These are phyloP conservation scores for Pichia insulana DNA, from an alignment of 805 yeast species.

Conservation along the genomic window DNA sequence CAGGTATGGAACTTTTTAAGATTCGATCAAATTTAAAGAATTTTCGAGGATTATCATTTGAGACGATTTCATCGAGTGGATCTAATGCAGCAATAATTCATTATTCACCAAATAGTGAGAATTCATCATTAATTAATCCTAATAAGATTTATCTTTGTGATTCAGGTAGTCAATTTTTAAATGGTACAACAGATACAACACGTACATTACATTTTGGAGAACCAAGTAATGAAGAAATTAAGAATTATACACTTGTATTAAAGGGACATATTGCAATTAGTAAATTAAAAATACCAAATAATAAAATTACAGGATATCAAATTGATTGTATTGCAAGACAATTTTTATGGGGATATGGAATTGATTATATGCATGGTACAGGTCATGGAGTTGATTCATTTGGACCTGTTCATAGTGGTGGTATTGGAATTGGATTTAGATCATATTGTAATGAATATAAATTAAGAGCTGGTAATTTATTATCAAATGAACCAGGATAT, in stretches of 20 bases:
- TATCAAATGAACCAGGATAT: constrained; percentile 57
- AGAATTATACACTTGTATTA: constrained; percentile 47
- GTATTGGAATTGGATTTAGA: constrained; percentile 52
- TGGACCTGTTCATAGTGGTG: constrained; percentile 56
- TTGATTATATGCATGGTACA: constrained; percentile 57
- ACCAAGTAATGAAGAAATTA: constrained; percentile 39
- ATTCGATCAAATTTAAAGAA: constrained; percentile 45
- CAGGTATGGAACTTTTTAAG: constrained; percentile 48
- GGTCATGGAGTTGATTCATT: constrained; percentile 59
- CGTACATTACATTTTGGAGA: constrained; percentile 47
- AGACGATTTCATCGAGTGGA: constrained; percentile 68
- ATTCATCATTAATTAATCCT: constrained; percentile 42
- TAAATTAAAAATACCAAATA: constrained; percentile 40
- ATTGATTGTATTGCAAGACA: constrained; percentile 54
- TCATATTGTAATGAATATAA: constrained; percentile 37
- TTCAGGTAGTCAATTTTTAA: constrained; percentile 53
- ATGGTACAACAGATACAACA: constrained; percentile 59
- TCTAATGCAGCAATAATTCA: constrained; percentile 73
- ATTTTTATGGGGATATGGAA: constrained; percentile 44
- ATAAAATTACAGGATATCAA: constrained; percentile 43
- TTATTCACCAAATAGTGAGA: constrained; percentile 46
- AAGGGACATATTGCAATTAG: constrained; percentile 49
- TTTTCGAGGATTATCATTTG: constrained; percentile 60
- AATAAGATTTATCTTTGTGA: constrained; percentile 46
- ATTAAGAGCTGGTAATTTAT: constrained; percentile 44